Percentiles rank a stretch among this genome's conserved stretches.
These are phyloP conservation scores for Paramecium sonneborni DNA, from an alignment of 73 alveolate species.

Conservation along the genomic window DNA sequence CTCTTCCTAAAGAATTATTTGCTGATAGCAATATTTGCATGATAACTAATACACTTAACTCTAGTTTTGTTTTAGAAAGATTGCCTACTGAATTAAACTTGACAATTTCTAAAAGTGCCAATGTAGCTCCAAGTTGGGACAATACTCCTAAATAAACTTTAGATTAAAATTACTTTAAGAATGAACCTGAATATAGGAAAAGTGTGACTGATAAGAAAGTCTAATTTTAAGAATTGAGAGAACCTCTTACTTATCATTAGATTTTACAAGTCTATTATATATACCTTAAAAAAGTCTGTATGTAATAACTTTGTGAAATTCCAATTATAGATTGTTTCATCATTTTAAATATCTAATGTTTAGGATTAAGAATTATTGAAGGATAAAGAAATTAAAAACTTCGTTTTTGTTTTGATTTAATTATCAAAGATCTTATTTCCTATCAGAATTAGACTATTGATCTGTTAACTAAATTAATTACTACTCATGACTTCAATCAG, in stretches of 20 bases:
- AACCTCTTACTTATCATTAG: constrained; percentile 35
- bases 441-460: not conserved
- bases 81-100: not conserved
- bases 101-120: not conserved
- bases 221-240: not conserved
- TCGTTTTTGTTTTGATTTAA: not conserved
- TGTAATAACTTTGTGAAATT: not conserved
- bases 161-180: not conserved
- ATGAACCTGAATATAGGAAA: not conserved
- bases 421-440: not conserved
- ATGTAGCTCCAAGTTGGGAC: not conserved
- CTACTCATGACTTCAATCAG: not conserved
- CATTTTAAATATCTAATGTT: not conserved
- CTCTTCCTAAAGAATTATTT: not conserved
- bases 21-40: not conserved
- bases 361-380: constrained; percentile 26
- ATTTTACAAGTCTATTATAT: constrained; percentile 26
- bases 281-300: not conserved
- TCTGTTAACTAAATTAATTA: not conserved
- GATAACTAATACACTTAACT: not conserved
- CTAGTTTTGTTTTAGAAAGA: not conserved
- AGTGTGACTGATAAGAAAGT: not conserved
- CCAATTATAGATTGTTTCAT: constrained; percentile 28
- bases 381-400: not conserved
- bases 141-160: not conserved